Conservation (phyloP, 208 protist species). For the Wallacemonas rigidus region DNA sequence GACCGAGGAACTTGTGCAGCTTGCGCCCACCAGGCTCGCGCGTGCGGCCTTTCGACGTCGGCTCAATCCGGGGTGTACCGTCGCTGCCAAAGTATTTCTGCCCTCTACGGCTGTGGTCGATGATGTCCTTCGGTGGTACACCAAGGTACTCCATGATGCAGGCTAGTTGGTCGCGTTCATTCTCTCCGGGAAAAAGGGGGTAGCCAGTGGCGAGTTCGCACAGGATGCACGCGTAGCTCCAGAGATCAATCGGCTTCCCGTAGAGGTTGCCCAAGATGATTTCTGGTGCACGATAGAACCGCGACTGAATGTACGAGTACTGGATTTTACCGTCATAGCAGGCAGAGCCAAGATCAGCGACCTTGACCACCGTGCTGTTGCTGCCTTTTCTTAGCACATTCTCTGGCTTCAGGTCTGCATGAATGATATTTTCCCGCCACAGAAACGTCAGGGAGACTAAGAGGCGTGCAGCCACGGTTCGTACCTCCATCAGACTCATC, state of each 20-base stretch:
- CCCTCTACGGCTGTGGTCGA: constrained; percentile 38
- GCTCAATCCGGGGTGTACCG: constrained; percentile 41
- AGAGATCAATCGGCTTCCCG: constrained; percentile 88
- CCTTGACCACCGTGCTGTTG: constrained; percentile 88
- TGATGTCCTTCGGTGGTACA: constrained; percentile 65
- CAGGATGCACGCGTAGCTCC: constrained; percentile 94
- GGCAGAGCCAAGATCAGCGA: constrained; percentile 97
- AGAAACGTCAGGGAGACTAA: constrained; percentile 81
- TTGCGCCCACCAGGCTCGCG: constrained; percentile 52
- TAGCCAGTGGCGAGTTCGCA: constrained; percentile 93
- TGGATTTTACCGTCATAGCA: constrained; percentile 92
- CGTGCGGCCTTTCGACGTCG: constrained; percentile 33
- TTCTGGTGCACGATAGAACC: constrained; percentile 92
- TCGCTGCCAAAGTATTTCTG: constrained; percentile 56
- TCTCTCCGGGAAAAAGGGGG: constrained; percentile 90
- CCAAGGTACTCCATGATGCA: constrained; percentile 89
- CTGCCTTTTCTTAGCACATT: constrained; percentile 91
- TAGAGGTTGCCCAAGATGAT: constrained; percentile 85
- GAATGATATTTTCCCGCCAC: constrained; percentile 88
- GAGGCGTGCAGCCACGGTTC: constrained; percentile 68
- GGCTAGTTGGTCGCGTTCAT: constrained; percentile 80
- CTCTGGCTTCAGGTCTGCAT: constrained; percentile 97
- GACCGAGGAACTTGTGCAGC: constrained; percentile 55
- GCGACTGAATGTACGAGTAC: constrained; percentile 94
- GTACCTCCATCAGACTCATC: constrained; percentile 68